Evolutionary conservation across 148 eudicot species (phyloP), one percentile per base, ranked within the genome.

Genomic region (Silene conica): DNA sequence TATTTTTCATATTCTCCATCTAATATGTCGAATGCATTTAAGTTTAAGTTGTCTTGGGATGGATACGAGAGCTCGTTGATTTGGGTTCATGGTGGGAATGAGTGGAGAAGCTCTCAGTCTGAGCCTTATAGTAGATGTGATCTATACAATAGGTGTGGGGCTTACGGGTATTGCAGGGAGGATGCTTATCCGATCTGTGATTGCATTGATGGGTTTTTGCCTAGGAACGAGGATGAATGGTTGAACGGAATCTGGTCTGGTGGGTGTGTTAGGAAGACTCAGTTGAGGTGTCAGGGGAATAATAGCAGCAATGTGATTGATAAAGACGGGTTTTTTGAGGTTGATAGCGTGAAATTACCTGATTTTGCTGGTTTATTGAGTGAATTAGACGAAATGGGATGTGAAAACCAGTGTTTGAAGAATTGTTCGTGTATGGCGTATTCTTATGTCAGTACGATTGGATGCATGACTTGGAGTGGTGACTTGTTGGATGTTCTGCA

Each of bases 361-460:
- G 94, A 89, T 64, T 89, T 84, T 19, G 85, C 84, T 21, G 82
- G 72, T 34, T 48, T 68, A 55, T 76, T 77, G 66, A 74, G 8
- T 20, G 57, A 54, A 12, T 73, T 31, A 8, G 59, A 78, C 8
- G 63, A 77, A 1, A 61, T 26, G 18, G 63, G n/a, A 0, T 89
- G 94, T 64, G 66, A 34, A 67, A 76, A 70, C 14, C 34, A 14
- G 67, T 89, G 94, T 63, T 66, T 77, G 68, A 45, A 62, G 61
- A 87, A 83, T 79, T 87, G 94, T 63, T 89, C 89, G 1, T 89
- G 94, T 68, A 67, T 13, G 12, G 94, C 89, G 0, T 87, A 77
- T 31, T 70, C 89, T 11, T 87, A 63, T 82, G 86, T 77, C 4
- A 67, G n/a, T 19, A 80, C 85, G 5, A 80, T 89, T 31, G 86